A percentile compares a stretch with the other conserved stretches of the same genome.
Conservation (phyloP, 2,329 filamentous ascomycete genomes). For the Coniochaeta ligniaria region DNA sequence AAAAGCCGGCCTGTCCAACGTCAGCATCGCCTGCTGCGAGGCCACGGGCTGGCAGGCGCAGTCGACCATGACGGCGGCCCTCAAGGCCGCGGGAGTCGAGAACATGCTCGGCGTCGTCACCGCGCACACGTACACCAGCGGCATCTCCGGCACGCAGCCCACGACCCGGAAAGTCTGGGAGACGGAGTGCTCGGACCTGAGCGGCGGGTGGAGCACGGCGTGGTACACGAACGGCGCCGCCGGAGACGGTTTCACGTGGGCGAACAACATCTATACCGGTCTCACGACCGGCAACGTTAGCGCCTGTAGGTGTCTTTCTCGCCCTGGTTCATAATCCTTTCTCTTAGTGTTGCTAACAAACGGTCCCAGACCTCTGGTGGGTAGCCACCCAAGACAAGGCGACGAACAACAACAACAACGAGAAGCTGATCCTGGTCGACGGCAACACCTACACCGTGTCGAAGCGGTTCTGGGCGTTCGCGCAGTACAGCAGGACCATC, state of each 20-base stretch:
- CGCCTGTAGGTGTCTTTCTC: constrained; percentile 38
- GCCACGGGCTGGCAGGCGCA: constrained; percentile 26
- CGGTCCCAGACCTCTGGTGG: constrained; percentile 22
- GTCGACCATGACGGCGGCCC: constrained; percentile 23
- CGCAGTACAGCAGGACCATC: constrained; percentile 30
- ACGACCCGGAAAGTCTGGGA: constrained; percentile 40
- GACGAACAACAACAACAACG: constrained; percentile 22
- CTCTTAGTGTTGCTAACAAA: background rate
- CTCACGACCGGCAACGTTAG: constrained; percentile 39
- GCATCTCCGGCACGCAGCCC: constrained; percentile 28
- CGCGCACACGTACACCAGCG: constrained; percentile 32
- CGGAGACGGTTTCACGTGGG: constrained; percentile 48
- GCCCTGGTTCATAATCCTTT: background rate
- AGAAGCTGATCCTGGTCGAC: constrained; percentile 23
- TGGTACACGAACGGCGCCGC: constrained; percentile 39
- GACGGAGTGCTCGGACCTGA: constrained; percentile 41
- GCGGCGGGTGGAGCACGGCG: constrained; percentile 31
- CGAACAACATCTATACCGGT: constrained; percentile 43
- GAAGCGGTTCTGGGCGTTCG: constrained; percentile 30
- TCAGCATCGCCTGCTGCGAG: constrained; percentile 16
- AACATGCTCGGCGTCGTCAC: constrained; percentile 26
- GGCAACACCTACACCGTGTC: constrained; percentile 22
- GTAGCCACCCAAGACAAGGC: constrained; percentile 11
- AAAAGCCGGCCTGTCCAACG: constrained; percentile 21
- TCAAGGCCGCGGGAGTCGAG: constrained; percentile 24